These are phyloP conservation scores for Lentinus tigrinus DNA, from an alignment of 768 basidiomycete species.

Conservation along the genomic window DNA sequence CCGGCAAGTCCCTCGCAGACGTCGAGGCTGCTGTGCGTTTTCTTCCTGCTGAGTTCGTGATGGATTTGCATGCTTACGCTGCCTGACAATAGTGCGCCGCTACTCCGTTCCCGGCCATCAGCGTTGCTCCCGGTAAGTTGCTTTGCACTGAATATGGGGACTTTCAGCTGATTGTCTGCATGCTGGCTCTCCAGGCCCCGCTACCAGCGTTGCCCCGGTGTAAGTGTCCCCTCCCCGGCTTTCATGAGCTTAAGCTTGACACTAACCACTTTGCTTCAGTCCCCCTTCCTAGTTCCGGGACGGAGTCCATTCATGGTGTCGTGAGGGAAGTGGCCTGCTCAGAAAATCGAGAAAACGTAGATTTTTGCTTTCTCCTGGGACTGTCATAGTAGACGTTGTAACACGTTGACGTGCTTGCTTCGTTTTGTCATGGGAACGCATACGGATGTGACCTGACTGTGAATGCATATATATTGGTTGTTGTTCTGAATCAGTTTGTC, in stretches of 20 bases:
- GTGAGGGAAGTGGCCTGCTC: too few relatives aligned
- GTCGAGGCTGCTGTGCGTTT: constrained; percentile 21
- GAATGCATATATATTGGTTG: too few relatives aligned
- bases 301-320: background rate
- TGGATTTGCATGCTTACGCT: background rate
- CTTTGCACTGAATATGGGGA: background rate
- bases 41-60: background rate
- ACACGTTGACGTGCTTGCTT: too few relatives aligned
- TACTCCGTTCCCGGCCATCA: constrained; percentile 21
- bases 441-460: too few relatives aligned
- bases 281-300: background rate
- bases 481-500: too few relatives aligned
- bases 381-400: too few relatives aligned
- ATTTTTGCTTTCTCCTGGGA: too few relatives aligned
- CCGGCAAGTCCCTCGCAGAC: constrained; percentile 21
- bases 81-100: constrained; percentile 3
- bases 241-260: background rate
- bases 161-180: background rate
- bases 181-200: constrained; percentile 8
- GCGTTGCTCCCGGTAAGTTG: constrained; percentile 25
- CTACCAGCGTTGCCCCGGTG: constrained; percentile 30
- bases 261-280: background rate
- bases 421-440: too few relatives aligned
- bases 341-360: too few relatives aligned
- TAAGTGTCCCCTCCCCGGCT: constrained; percentile 15